Evolutionary conservation across 345 rosid genomes (phyloP).

Genomic region (Anacardium occidentale): DNA sequence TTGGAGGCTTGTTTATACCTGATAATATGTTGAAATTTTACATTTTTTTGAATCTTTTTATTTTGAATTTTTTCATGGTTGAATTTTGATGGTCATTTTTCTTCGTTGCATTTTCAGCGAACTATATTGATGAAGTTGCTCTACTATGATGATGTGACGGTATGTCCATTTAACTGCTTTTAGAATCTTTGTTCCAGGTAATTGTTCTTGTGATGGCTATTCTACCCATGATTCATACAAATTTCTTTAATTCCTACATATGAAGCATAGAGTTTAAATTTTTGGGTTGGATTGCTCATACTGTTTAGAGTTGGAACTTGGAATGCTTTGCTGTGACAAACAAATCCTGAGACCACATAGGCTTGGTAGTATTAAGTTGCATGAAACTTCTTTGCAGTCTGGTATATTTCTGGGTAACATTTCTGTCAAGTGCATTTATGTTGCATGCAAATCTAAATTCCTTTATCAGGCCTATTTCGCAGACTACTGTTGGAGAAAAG

Average conservation of each 20-base stretch:
- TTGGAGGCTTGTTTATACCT: neutral
- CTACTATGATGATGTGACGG: conserved; percentile 95
- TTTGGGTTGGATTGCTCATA: neutral
- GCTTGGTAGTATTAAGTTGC: conserved; percentile 10
- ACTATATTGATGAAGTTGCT: conserved; percentile 93
- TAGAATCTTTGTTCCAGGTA: neutral
- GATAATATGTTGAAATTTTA: neutral
- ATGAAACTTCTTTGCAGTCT: neutral
- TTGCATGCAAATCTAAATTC: neutral
- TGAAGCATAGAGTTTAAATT: neutral
- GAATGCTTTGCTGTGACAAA: neutral
- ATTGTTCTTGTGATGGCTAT: neutral
- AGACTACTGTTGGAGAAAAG: conserved; percentile 7
- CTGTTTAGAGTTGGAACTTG: neutral
- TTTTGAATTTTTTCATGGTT: neutral
- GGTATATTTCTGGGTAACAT: neutral
- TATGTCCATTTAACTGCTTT: conserved; percentile 38
- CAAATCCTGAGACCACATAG: neutral
- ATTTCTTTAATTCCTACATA: neutral
- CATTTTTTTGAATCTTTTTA: too few species aligned
- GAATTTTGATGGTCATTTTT: neutral
- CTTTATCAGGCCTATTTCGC: conserved; percentile 8
- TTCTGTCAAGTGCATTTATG: neutral
- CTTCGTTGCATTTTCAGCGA: conserved; percentile 58
- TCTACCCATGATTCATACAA: neutral